Base-by-base conservation (phyloP, 2,329 filamentous ascomycete species). In the Pezicula rhizophila region DNA sequence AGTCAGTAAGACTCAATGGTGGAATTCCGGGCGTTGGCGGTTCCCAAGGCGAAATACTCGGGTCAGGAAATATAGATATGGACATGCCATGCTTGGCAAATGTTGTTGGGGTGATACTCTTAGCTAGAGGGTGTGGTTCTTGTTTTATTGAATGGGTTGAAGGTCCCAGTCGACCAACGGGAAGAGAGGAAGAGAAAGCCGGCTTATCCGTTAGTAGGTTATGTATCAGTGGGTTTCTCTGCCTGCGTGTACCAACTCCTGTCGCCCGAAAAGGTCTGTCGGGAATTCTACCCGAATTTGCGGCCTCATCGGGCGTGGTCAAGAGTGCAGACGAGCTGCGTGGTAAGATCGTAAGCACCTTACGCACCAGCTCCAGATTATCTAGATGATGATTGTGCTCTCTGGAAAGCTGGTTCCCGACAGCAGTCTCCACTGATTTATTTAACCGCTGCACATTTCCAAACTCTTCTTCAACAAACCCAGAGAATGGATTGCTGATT, bases 191-290 rank as follows among this genome's bases (percentile, higher is more conserved):
- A 1, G 93, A 97, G 56, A 90, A 86, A 12, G 91, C 79, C 0
- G 93, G 92, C 61, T 96, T 95, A 68, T 99, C 93, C 2, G 93
- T 99, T 8, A 99, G 77, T 1, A 99, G 80, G 60, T 96, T 97
- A 68, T 99, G 90, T 41, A 99, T 93, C 1, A 99, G 73, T 0
- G 91, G 90, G 60, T 99, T 99, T 47, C 59, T 51, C 49, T 81
- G 78, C 66, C 77, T 70, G 65, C 77, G 74, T 46, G 78, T 81
- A 49, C 72, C 72, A 50, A 81, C 73, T 44, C 60, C 58, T 20
- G 56, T 53, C 17, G 61, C 57, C 45, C 59, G 60, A 12, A 63
- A 59, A 25, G 60, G 53, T 12, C 51, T 47, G 38, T 59, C 75
- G 73, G 5, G 72, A 69, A 8, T 65, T 54, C 47, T 61, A 10